Percentiles rank a stretch among this genome's conserved stretches.
These are phyloP conservation scores for Trichoderma hamatum DNA, from an alignment of 2,329 filamentous ascomycete species.

Conservation along the genomic window DNA sequence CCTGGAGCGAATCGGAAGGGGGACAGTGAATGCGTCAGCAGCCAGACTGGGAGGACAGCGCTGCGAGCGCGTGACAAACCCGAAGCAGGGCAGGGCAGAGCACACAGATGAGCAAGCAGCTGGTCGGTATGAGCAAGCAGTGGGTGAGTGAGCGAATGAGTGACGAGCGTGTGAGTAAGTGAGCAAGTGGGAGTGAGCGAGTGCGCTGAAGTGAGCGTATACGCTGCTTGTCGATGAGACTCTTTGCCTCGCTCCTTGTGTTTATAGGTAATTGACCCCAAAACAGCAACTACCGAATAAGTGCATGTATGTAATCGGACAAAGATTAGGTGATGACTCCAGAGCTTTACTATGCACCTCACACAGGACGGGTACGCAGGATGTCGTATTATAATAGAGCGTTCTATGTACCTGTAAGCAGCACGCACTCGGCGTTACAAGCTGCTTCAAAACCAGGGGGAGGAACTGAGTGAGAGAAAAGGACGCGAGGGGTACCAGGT, in stretches of 20 bases:
- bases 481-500: conserved; percentile 27
- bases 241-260: neutral
- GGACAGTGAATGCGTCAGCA: conserved; percentile 26
- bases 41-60: neutral
- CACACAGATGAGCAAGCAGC: neutral
- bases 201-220: neutral
- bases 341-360: neutral
- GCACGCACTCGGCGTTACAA: neutral
- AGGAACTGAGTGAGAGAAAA: conserved; percentile 3
- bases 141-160: neutral
- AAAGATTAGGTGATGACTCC: neutral
- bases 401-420: neutral
- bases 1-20: neutral
- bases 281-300: neutral
- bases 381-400: neutral
- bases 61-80: conserved; percentile 22
- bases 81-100: neutral
- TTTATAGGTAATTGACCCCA: neutral
- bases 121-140: neutral
- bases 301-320: neutral
- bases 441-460: neutral
- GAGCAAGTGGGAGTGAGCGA: neutral
- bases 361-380: too few species aligned
- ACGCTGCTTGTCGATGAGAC: neutral
- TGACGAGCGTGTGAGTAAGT: neutral